Conservation (phyloP, 805 yeast genomes). For the Teunomyces lycoperdinae region DNA sequence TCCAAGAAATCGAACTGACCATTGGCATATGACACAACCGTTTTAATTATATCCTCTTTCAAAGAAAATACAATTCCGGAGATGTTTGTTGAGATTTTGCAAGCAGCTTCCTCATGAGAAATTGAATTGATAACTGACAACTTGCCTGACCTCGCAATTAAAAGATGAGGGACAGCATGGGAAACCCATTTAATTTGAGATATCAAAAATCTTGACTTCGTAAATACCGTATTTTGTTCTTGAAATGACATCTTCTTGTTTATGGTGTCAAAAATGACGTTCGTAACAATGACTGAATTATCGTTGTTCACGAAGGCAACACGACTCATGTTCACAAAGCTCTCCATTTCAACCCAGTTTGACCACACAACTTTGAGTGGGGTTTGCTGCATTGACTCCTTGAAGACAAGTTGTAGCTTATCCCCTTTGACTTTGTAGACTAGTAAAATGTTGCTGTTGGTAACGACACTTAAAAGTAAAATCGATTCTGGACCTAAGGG, state of each 20-base stretch:
- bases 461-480: slow-evolving; percentile 10
- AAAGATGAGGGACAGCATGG: not conserved
- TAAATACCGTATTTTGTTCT: not conserved
- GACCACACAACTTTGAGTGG: slow-evolving; percentile 18
- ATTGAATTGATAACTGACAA: not conserved
- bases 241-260: not conserved
- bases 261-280: slow-evolving; percentile 1
- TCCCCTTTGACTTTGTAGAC: slow-evolving; percentile 9
- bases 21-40: slow-evolving; percentile 17
- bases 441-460: slow-evolving; percentile 15
- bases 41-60: not conserved
- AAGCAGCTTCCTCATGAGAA: not conserved
- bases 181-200: slow-evolving; percentile 8
- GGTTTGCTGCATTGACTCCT: not conserved
- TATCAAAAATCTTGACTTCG: slow-evolving; percentile 7
- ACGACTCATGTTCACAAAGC: not conserved
- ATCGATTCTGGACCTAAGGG: slow-evolving; percentile 7
- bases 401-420: not conserved
- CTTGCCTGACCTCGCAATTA: slow-evolving; percentile 8
- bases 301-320: slow-evolving; percentile 14
- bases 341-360: not conserved
- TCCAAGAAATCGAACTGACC: slow-evolving; percentile 17
- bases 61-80: slow-evolving; percentile 2
- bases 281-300: slow-evolving; percentile 10
- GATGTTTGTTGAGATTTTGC: not conserved